Evolutionary conservation across 768 basidiomycete genomes (phyloP).

Genomic region (Kwoniella mangroviensis): DNA sequence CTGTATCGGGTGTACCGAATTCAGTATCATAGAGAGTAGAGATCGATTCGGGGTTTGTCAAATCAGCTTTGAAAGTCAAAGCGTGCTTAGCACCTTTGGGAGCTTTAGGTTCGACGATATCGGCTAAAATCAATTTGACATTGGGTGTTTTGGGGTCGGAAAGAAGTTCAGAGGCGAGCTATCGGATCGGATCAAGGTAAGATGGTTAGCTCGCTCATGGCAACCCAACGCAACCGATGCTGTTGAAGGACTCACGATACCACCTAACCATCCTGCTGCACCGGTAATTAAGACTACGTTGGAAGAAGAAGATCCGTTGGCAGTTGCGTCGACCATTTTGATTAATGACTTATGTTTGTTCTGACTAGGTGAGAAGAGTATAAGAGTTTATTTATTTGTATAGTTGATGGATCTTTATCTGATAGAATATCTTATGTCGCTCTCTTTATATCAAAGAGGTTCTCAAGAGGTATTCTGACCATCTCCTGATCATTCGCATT

Average conservation of each 20-base stretch:
- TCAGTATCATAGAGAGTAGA: slow-evolving; percentile 51
- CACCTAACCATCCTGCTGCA: slow-evolving; percentile 56
- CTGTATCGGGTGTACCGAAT: slow-evolving; percentile 54
- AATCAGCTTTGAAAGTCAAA: slow-evolving; percentile 54
- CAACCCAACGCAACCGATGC: background rate
- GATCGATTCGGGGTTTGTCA: slow-evolving; percentile 47
- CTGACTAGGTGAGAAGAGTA: background rate
- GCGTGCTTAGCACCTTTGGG: slow-evolving; percentile 51
- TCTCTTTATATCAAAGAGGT: too few relatives aligned
- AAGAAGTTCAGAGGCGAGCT: slow-evolving; percentile 50
- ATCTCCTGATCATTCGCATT: too few relatives aligned
- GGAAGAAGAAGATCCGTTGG: slow-evolving; percentile 24
- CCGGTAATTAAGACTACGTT: slow-evolving; percentile 56
- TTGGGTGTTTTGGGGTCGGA: slow-evolving; percentile 56
- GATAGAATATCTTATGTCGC: too few relatives aligned
- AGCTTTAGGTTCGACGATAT: slow-evolving; percentile 60
- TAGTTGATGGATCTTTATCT: too few relatives aligned
- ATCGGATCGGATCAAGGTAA: background rate
- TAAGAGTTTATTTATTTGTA: too few relatives aligned
- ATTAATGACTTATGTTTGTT: background rate
- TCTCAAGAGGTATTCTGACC: too few relatives aligned
- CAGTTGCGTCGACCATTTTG: slow-evolving; percentile 31
- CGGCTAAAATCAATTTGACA: slow-evolving; percentile 63
- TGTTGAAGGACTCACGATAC: slow-evolving; percentile 40
- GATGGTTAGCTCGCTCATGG: background rate